Evolutionary conservation across 2,329 filamentous ascomycete genomes (phyloP), one percentile per base, ranked within the genome.

Genomic region (Capronia americana): DNA sequence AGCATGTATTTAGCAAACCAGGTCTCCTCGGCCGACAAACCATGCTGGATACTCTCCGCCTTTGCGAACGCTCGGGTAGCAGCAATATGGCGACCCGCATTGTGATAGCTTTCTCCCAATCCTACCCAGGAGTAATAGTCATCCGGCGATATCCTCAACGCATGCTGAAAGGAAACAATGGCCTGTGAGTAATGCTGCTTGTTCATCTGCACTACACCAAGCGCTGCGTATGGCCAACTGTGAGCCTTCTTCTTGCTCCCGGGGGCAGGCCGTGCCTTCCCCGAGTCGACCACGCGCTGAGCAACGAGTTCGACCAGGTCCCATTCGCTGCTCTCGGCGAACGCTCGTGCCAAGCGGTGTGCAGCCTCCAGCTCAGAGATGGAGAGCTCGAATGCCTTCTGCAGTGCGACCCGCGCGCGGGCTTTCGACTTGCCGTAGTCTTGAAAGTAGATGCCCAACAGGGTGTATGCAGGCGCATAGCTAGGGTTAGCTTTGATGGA

Each of bases 1-100:
- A 98, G 86, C 90, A 99, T 96, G 77, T 97, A 97, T 75, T 92
- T 92, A 7, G 93, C 93, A 76, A 97, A 99, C 95, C 95, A 99
- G 10, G 87, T 90, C 71, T 96, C 91, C 0, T 86, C 88, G 23
- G 82, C 75, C 38, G 87, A 83, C 54, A 85, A 78, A 1, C 84
- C 83, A 30, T 86, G 83, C 69, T 94, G 91, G 4, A 97, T 83
- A 61, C 86, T 86, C 75, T 94, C 89, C 0, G 94, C 95, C 74
- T 96, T 91, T 38, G 91, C 83, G 71, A 98, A 95, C 0, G 95
- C 93, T 75, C 95, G 94, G 3, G 91, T 92, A 0, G 95, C 94
- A n/a, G 95, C 94, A 66, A 97, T 91, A 74, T 96, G 96, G 69
- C 94, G 86, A 10, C 95, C 94, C 17, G 93, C 96, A 72, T 92